Base-by-base conservation (phyloP, 176 grass and related monocot genomes). In the Eleusine indica region DNA sequence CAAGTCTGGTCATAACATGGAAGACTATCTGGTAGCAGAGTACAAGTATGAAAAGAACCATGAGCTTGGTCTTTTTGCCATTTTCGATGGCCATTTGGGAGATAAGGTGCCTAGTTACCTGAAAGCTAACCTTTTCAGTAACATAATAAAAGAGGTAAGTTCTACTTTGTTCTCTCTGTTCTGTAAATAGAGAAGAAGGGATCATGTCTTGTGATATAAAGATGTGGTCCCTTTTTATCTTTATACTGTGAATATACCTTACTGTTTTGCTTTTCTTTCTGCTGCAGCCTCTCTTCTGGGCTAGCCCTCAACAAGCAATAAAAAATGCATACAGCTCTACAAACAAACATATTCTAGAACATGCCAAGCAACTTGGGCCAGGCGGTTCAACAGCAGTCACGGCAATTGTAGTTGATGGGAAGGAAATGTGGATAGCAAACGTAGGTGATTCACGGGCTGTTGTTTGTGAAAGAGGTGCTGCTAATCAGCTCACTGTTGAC, bases 1-100 rank as follows among this genome's bases (percentile, higher is more conserved):
- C 17, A 99, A 99, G 85, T 90, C 96, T 83, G 96, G 93, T 13
- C 96, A 99, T 94, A 88, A 99, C 74, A 99, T 99, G 96, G 96
- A 99, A 84, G 96, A 99, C 77, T 99, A 99, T 60, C 96, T 92
- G 87, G 96, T 94, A 37, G 89, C 96, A 32, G 86, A 94, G 84
- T 99, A 99, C 63, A 99, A 90, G 83, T 89, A 66, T 25, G 91
- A 96, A 64, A 96, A 94, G 75, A 82, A 64, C 39, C 91, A 91
- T 29, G 96, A 99, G 65, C 88, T 99, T 79, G 96, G 96, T 21
- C 88, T 99, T 68, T 99, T 99, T 58, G 96, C 96, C 78, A 99
- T 99, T 82, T 99, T 96, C 42, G 96, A 99, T 76, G 96, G 96
- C 17, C 96, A 99, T 89, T 85, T 99, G 86, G 96, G 96, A 77